A percentile compares a stretch with the other conserved stretches of the same genome.
Evolutionary conservation across 208 protist genomes (phyloP).

Genomic region (Leishmania tropica): DNA sequence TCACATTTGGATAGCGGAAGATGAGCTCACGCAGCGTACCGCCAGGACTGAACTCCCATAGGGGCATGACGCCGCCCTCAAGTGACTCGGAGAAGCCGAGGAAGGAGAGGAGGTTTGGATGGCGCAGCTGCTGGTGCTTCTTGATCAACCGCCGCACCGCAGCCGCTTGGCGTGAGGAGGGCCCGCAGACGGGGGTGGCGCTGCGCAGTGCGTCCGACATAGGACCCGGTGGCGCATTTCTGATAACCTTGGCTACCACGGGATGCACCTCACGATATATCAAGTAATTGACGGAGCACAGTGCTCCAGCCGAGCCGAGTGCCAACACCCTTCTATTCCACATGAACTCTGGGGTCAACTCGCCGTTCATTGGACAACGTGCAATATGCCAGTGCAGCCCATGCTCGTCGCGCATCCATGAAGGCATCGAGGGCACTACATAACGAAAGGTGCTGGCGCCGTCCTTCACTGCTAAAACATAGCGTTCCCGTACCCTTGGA

Average conservation of each 20-base stretch:
- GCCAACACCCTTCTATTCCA: not conserved
- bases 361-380: not conserved
- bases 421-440: slow-evolving; percentile 5
- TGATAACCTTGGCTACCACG: slow-evolving; percentile 16
- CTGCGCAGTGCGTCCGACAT: slow-evolving; percentile 27
- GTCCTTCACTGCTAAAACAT: not conserved
- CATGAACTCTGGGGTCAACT: not conserved
- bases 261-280: slow-evolving; percentile 9
- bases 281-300: not conserved
- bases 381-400: slow-evolving; percentile 14
- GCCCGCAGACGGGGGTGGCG: slow-evolving; percentile 12
- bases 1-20: slow-evolving; percentile 20
- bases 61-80: slow-evolving; percentile 13
- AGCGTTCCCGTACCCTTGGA: not conserved
- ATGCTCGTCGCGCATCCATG: slow-evolving; percentile 13
- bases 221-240: slow-evolving; percentile 3
- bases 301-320: slow-evolving; percentile 10
- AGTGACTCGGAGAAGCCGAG: slow-evolving; percentile 7
- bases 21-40: slow-evolving; percentile 36
- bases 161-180: slow-evolving; percentile 3
- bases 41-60: slow-evolving; percentile 45
- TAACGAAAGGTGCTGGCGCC: not conserved
- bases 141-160: slow-evolving; percentile 9
- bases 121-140: slow-evolving; percentile 8
- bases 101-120: slow-evolving; percentile 16